Evolutionary conservation across 2,329 filamentous ascomycete species (phyloP), one percentile per base, ranked within the genome.

Genomic region (Diplodia corticola): DNA sequence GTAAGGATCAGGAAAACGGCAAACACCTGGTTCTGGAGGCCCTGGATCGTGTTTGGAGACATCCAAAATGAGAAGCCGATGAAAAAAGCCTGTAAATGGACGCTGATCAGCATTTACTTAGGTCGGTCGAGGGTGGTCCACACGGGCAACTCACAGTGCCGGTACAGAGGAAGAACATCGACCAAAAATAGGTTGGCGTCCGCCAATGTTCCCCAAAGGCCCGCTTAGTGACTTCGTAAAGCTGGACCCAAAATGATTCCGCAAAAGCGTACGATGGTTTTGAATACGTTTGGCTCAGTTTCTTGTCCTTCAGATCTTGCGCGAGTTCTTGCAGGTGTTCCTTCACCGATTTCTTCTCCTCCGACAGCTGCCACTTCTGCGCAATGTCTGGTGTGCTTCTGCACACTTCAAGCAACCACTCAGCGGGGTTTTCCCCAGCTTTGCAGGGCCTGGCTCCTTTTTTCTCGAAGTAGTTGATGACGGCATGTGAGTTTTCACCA

Each of bases 381-480:
- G 49, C 24, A 24, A 26, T 17, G 26, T 22, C 51, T 26, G 7
- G 50, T 51, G 10, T n/a, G 63, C 63, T 67, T n/a, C n/a, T n/a
- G n/a, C n/a, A n/a, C n/a, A 81, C 78, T 67, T 82, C 80, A n/a
- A 92, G 82, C 86, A 92, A 91, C 79, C 87, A 92, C 76, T 93
- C 90, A 1, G 90, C 90, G 0, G 90, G 90, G 70, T 92, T 92
- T 68, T 89, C 89, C 0, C 86, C 82, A 1, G 82, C 76, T 9
- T 80, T 82, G 67, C 89, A 90, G 53, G 79, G 77, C 15, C 35
- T 37, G 3, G 86, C 88, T 4, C 89, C 90, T 65, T 90, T 85
- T 12, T 76, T 72, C 72, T 89, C 85, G 67, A 93, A 93, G 75
- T 83, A 82, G 49, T 79, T 70, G 2, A 81, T 70, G 0, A 83